These are phyloP conservation scores for Gossypium gossypioides DNA, from an alignment of 441 rosid species.

Conservation along the genomic window DNA sequence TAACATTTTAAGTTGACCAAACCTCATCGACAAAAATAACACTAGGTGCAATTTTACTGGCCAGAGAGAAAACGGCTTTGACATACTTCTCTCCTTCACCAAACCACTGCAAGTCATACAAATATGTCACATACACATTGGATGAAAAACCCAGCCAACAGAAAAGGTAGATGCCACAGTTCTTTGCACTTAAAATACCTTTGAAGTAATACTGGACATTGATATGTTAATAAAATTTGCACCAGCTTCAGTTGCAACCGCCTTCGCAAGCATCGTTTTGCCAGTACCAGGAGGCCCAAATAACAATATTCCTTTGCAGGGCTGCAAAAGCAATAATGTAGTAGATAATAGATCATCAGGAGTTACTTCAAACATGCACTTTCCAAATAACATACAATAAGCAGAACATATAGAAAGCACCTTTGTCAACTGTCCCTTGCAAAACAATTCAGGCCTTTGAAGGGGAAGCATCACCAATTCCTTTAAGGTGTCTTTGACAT, in stretches of 20 bases:
- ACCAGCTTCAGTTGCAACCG: conserved; percentile 98
- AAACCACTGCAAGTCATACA: conserved; percentile 76
- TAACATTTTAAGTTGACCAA: conserved; percentile 15
- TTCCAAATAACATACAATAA: neutral
- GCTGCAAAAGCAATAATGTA: conserved; percentile 39
- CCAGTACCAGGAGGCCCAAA: conserved; percentile 99
- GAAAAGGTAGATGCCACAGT: neutral
- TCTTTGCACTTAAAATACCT: conserved; percentile 37
- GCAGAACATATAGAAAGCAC: conserved; percentile 22
- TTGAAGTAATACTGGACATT: conserved; percentile 99
- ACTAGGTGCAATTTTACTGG: conserved; percentile 98
- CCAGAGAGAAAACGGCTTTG: conserved; percentile 91
- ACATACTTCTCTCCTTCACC: conserved; percentile 99
- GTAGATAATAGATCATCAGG: neutral
- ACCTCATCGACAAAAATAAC: conserved; percentile 98
- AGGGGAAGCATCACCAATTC: conserved; percentile 99
- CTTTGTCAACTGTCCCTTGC: conserved; percentile 97
- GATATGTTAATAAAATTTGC: conserved; percentile 97
- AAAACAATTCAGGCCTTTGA: conserved; percentile 90
- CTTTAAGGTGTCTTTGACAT: conserved; percentile 93
- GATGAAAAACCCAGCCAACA: neutral
- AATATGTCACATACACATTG: conserved; percentile 9
- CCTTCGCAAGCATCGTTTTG: conserved; percentile 98
- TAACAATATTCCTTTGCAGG: conserved; percentile 77
- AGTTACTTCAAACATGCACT: neutral